A percentile compares a stretch with the other conserved stretches of the same genome.
Conservation (phyloP, 176 grass and related monocot genomes). For the Juncus effusus region DNA sequence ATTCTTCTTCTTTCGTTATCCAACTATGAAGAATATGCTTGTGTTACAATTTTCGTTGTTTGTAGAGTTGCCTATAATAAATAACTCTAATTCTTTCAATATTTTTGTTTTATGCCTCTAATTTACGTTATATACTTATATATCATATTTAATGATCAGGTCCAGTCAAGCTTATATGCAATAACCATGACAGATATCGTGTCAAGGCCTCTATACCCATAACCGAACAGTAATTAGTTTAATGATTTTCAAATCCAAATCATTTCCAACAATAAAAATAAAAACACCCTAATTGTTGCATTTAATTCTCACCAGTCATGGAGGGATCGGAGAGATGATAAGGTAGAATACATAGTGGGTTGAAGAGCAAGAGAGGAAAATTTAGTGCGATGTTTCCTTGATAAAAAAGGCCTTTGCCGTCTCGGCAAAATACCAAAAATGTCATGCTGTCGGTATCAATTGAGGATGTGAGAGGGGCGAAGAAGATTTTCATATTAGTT, state of each 20-base stretch:
- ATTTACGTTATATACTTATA: constrained; percentile 6
- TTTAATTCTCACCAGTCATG: constrained; percentile 23
- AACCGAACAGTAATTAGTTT: constrained; percentile 25
- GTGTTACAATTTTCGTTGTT: constrained; percentile 1
- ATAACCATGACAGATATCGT: constrained; percentile 64
- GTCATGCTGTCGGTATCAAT: constrained; percentile 89
- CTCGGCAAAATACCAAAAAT: constrained; percentile 74
- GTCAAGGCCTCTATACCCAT: constrained; percentile 50
- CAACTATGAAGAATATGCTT: constrained; percentile 13
- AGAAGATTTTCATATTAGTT: too few species aligned
- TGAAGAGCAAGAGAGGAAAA: constrained; percentile 57
- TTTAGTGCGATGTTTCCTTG: constrained; percentile 43
- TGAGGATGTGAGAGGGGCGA: constrained; percentile 44
- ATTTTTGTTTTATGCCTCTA: background rate
- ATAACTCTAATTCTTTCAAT: too few species aligned
- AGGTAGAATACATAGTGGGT: constrained; percentile 40
- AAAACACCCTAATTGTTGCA: constrained; percentile 1
- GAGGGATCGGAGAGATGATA: constrained; percentile 73
- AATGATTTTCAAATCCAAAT: background rate
- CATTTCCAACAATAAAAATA: background rate
- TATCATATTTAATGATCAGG: constrained; percentile 25
- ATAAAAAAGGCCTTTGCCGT: constrained; percentile 67
- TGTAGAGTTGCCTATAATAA: too few species aligned
- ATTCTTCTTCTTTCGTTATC: too few species aligned
- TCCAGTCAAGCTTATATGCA: constrained; percentile 42